phyloP scores from a whole-genome alignment of 1,284 basidiomycete genomes.

The Kalmanozyma brasiliensis region DNA sequence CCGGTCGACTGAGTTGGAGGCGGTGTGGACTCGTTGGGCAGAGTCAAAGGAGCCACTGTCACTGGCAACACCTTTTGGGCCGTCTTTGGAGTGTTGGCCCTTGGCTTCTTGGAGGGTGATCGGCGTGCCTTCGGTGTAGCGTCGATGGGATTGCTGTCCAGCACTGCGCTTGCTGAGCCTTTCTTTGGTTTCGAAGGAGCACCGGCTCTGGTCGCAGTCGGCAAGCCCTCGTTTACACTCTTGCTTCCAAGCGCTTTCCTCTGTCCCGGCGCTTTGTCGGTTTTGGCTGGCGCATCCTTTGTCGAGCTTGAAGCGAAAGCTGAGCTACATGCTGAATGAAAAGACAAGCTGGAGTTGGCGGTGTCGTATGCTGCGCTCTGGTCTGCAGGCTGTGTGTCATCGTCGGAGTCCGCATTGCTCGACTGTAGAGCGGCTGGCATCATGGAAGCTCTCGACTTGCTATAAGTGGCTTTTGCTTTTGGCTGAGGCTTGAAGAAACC shows the following conservation, averaged over 20 bases:
- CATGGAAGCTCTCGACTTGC: conserved; percentile 22
- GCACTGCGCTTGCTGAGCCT: not conserved
- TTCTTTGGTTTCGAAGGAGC: conserved; percentile 1
- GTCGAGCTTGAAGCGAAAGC: not conserved
- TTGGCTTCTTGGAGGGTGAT: not conserved
- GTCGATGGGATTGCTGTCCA: not conserved
- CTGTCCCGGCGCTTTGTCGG: not conserved
- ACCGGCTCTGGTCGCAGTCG: not conserved
- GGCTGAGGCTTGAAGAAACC: conserved; percentile 34
- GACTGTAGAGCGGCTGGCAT: conserved; percentile 5
- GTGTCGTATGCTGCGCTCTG: conserved; percentile 21
- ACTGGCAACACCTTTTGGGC: not conserved
- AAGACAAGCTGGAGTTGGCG: conserved; percentile 32
- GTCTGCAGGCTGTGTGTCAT: conserved; percentile 5
- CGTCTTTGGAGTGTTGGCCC: conserved; percentile 8
- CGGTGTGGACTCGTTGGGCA: conserved; percentile 26
- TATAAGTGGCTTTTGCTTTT: conserved; percentile 23
- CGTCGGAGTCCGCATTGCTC: conserved; percentile 1
- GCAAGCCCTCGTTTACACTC: not conserved
- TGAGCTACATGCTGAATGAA: conserved; percentile 19
- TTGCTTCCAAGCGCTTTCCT: conserved; percentile 5
- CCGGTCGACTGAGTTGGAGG: conserved; percentile 13
- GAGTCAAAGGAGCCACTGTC: not conserved
- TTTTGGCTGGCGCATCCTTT: not conserved
- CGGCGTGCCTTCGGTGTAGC: conserved; percentile 18